Evolutionary conservation across 352 stramenopile species (phyloP).

Genomic region (Pythium sukuiense): DNA sequence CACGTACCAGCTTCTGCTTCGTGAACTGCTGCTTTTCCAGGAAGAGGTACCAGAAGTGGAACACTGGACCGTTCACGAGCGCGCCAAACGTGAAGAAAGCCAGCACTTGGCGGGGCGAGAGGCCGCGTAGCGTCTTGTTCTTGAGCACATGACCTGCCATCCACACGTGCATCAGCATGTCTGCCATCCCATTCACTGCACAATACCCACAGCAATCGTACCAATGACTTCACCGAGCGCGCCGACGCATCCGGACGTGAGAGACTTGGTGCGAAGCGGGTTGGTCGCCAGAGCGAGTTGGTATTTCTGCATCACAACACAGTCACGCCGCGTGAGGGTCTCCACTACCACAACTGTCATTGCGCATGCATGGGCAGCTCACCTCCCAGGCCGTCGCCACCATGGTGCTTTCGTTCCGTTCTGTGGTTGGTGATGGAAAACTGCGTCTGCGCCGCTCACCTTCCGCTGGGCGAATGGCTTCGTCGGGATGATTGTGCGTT

Average conservation of each 20-base stretch:
- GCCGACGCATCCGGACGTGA: slow-evolving; percentile 61
- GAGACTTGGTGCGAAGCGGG: slow-evolving; percentile 62
- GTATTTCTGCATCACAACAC: slow-evolving; percentile 42
- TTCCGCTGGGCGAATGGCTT: not conserved
- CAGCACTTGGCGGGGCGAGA: slow-evolving; percentile 64
- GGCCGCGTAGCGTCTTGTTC: slow-evolving; percentile 60
- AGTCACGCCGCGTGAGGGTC: not conserved
- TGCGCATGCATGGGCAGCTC: not conserved
- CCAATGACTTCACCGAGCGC: slow-evolving; percentile 69
- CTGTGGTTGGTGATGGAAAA: not conserved
- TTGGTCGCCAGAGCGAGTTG: slow-evolving; percentile 50
- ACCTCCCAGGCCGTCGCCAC: slow-evolving; percentile 29
- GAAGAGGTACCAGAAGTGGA: slow-evolving; percentile 73
- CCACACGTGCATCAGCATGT: not conserved
- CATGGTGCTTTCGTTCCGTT: slow-evolving; percentile 10
- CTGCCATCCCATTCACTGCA: not conserved
- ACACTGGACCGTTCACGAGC: slow-evolving; percentile 51
- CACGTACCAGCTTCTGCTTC: slow-evolving; percentile 64
- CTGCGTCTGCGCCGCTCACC: not conserved
- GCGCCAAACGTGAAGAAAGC: slow-evolving; percentile 70
- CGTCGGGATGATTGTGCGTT: slow-evolving; percentile 7
- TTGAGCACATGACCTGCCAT: slow-evolving; percentile 60
- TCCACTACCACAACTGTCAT: not conserved
- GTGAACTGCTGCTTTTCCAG: slow-evolving; percentile 62
- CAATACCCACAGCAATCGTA: slow-evolving; percentile 19